Percentiles rank a stretch among this genome's conserved stretches.
Evolutionary conservation across 176 grass and related monocot genomes (phyloP).

Genomic region (Puya raimondii): DNA sequence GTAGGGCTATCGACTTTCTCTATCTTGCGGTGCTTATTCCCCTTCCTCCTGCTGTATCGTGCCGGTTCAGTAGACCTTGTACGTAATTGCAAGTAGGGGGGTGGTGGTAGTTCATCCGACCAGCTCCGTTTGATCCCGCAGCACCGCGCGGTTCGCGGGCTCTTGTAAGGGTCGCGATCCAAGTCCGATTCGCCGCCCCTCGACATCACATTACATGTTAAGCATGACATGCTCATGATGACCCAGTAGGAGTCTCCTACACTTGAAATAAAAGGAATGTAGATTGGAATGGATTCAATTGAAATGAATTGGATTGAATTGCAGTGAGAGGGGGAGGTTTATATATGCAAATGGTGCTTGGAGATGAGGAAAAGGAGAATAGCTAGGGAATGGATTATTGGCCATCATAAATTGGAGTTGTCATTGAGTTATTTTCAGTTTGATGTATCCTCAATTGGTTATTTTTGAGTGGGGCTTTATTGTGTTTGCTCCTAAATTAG

Average conservation of each 20-base stretch:
- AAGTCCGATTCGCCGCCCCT: background rate
- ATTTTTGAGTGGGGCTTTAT: no score
- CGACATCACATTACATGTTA: slow-evolving; percentile 33
- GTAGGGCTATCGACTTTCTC: slow-evolving; percentile 9
- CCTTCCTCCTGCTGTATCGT: background rate
- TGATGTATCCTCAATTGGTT: no score
- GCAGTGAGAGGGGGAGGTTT: background rate
- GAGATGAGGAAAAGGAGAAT: background rate
- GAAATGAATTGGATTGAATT: background rate
- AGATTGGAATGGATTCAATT: no score
- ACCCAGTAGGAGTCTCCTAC: background rate
- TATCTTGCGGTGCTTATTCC: slow-evolving; percentile 12
- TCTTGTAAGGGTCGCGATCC: background rate
- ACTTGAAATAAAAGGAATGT: no score
- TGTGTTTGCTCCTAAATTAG: no score
- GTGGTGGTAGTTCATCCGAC: slow-evolving; percentile 5
- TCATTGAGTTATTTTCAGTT: no score
- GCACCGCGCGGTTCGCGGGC: slow-evolving; percentile 26
- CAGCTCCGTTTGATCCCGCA: slow-evolving; percentile 24
- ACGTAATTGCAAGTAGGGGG: background rate
- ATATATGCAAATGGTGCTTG: background rate
- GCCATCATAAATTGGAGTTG: background rate
- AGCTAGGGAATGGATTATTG: background rate
- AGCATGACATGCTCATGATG: slow-evolving; percentile 29
- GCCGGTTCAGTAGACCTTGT: slow-evolving; percentile 7